Percentiles rank a stretch among this genome's conserved stretches.
These are phyloP conservation scores for Suillus cothurnatus DNA, from an alignment of 768 basidiomycete species.

Conservation along the genomic window DNA sequence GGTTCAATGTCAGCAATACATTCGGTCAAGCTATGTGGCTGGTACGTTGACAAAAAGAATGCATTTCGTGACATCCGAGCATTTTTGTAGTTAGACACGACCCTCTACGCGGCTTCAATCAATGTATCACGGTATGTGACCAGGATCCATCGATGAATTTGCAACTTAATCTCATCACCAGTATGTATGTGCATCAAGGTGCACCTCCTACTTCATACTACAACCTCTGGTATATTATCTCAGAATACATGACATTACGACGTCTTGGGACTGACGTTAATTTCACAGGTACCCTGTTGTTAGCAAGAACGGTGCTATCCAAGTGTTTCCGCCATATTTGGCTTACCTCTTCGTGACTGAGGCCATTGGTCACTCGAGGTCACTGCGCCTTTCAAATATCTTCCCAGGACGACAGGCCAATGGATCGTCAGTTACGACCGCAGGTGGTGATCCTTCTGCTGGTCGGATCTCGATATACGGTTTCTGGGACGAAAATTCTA, in stretches of 20 bases:
- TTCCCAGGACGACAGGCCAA: constrained; percentile 54
- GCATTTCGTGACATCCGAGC: background rate
- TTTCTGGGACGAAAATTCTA: constrained; percentile 43
- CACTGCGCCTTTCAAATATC: constrained; percentile 48
- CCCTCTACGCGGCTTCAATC: constrained; percentile 34
- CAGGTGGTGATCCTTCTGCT: constrained; percentile 45
- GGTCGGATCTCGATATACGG: constrained; percentile 56
- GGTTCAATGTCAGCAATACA: constrained; percentile 51
- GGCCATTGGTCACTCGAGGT: constrained; percentile 45
- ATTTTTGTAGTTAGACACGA: constrained; percentile 18
- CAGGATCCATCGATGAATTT: background rate
- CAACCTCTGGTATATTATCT: constrained; percentile 42
- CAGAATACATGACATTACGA: background rate
- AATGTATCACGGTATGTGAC: constrained; percentile 47
- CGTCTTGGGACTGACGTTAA: background rate
- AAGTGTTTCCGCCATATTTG: constrained; percentile 56
- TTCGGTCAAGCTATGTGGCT: constrained; percentile 60
- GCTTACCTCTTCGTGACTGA: constrained; percentile 55
- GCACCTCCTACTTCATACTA: constrained; percentile 55
- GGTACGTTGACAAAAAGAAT: constrained; percentile 39
- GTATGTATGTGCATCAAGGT: constrained; percentile 57
- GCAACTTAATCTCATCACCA: constrained; percentile 17
- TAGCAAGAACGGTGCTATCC: constrained; percentile 48
- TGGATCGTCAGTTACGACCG: constrained; percentile 54
- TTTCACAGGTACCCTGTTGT: constrained; percentile 48